Evolutionary conservation across 2,329 filamentous ascomycete genomes (phyloP), one percentile per base, ranked within the genome.

Genomic region (Periconia macrospinosa): DNA sequence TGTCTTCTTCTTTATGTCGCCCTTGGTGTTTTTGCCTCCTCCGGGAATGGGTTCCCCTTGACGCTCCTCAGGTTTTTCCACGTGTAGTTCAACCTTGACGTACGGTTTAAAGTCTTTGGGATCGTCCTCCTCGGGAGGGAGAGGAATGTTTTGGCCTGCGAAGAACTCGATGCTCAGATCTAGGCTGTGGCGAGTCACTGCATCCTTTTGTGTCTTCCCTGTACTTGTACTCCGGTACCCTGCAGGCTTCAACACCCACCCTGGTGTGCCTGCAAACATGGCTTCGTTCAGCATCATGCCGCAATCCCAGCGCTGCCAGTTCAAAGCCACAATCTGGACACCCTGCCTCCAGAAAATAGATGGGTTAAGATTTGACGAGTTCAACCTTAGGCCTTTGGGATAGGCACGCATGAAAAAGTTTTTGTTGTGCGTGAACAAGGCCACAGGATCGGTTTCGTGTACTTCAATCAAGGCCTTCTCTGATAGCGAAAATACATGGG

Each of bases 211-310:
- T 33, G 60, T 68, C 9, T 50, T 61, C 23, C 54, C 71, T 37
- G 54, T 55, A 52, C 66, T 76, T 55, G 58, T 64, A 57, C 72
- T 75, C 45, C 86, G 87, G 71, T 92, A 94, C 15, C 88, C 88
- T 30, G 81, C 71, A 0, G 92, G 92, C 74, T 97, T 97, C 56
- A 94, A 80, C 2, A 92, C 85, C 90, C 91, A 97, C 41, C 93
- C 92, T 41, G 84, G 78, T 47, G 90, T 88, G 10, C 86, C 89
- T 1, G 86, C 83, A 73, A 96, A 96, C 91, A 96, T 94, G 62
- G 86, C 92, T 68, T 94, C 87, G 68, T 97, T 97, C 14, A 96
- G 82, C 93, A 97, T 97, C 87, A 95, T 95, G 30, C 91, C 92
- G 62, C 91, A 88, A 66, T 97, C 92, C 73, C 89, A 87, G 56